These are phyloP conservation scores for Sugiyamaella smithiae DNA, from an alignment of 805 yeast species.

Conservation along the genomic window DNA sequence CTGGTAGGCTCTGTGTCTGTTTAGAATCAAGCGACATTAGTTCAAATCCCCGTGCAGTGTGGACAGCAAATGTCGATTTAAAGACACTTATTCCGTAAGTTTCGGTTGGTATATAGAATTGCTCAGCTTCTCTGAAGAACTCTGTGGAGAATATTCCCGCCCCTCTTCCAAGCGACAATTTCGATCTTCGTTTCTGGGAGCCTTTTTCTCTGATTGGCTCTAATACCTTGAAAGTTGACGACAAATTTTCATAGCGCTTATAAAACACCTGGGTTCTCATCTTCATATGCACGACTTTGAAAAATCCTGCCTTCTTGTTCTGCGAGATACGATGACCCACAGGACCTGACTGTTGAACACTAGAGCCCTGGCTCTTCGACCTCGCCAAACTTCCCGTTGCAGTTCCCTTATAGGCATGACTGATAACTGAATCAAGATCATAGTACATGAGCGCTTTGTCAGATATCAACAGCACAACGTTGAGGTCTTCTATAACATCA, in stretches of 20 bases:
- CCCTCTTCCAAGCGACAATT: constrained; percentile 25
- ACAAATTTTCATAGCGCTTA: constrained; percentile 51
- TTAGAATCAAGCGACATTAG: constrained; percentile 59
- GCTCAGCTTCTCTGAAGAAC: constrained; percentile 44
- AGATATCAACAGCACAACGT: constrained; percentile 56
- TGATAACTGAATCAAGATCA: constrained; percentile 57
- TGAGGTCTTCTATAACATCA: constrained; percentile 55
- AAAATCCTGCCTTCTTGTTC: constrained; percentile 50
- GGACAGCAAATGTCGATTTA: constrained; percentile 63
- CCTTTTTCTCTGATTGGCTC: constrained; percentile 48
- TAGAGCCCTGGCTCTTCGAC: constrained; percentile 1
- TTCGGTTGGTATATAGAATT: constrained; percentile 53
- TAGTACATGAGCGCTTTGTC: constrained; percentile 60
- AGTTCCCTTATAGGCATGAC: constrained; percentile 19
- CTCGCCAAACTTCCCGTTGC: background rate
- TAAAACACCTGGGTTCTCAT: constrained; percentile 56
- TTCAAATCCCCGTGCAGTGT: constrained; percentile 65
- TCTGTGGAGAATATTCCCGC: constrained; percentile 33
- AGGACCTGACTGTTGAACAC: constrained; percentile 13
- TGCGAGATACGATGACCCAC: constrained; percentile 48
- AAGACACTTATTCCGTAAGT: constrained; percentile 60
- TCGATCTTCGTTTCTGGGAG: constrained; percentile 25
- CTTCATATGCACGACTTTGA: constrained; percentile 67
- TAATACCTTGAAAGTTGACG: constrained; percentile 57
- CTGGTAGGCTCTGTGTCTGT: constrained; percentile 57